Evolutionary conservation across 2,329 filamentous ascomycete genomes (phyloP).

Genomic region (Teratosphaeria pseudoeucalypti): DNA sequence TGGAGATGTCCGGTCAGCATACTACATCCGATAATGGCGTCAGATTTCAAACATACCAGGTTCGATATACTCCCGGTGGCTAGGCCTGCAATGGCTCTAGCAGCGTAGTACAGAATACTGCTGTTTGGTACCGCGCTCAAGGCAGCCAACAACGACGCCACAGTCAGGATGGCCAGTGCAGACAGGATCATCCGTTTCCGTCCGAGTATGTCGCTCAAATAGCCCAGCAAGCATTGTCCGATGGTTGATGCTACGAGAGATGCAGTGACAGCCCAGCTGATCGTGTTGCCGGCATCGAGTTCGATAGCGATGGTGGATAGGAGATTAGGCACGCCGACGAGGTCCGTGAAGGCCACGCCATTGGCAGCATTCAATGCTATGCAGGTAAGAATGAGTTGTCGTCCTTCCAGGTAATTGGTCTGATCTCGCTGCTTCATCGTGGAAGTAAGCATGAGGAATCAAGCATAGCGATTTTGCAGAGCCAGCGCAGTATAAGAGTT

Average conservation of each 20-base stretch:
- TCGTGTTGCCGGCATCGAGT: conserved; percentile 7
- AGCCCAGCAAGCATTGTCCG: conserved; percentile 13
- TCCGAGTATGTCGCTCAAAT: conserved; percentile 13
- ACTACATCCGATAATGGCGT: background rate
- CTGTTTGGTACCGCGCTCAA: background rate
- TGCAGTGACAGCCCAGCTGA: conserved; percentile 12
- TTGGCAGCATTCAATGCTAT: background rate
- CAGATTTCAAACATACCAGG: background rate
- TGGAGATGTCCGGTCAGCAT: background rate
- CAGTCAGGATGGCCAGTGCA: conserved; percentile 2
- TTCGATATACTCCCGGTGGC: conserved; percentile 13
- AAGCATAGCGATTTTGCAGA: background rate
- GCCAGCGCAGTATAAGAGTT: background rate
- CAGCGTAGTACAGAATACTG: background rate
- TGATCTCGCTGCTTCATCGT: background rate
- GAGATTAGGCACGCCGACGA: conserved; percentile 8
- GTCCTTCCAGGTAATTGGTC: background rate
- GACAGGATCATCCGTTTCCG: conserved; percentile 12
- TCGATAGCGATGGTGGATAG: conserved; percentile 6
- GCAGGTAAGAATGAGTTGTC: background rate
- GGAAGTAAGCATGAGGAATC: background rate
- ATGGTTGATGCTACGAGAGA: conserved; percentile 9
- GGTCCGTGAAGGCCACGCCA: conserved; percentile 3
- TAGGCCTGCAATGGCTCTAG: conserved; percentile 10
- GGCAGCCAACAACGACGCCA: conserved; percentile 2